Conservation (phyloP, 768 basidiomycete genomes). For the Postia placenta region DNA sequence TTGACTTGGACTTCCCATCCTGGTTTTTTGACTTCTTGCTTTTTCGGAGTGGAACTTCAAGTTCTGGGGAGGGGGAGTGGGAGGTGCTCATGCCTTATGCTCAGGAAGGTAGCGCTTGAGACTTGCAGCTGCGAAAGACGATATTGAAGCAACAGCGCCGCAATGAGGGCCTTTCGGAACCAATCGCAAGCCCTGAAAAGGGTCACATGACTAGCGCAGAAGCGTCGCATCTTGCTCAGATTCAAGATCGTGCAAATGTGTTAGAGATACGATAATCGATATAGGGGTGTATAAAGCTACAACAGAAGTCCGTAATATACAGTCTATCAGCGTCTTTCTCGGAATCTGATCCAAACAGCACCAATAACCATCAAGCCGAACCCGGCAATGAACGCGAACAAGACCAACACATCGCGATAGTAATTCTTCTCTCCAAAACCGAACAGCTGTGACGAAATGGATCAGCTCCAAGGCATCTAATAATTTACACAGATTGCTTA, state of each 20-base stretch:
- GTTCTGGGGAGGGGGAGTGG: slow-evolving; percentile 14
- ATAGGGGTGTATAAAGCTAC: background rate
- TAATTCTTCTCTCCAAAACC: slow-evolving; percentile 80
- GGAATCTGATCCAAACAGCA: slow-evolving; percentile 71
- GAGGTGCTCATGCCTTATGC: slow-evolving; percentile 6
- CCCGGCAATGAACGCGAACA: slow-evolving; percentile 82
- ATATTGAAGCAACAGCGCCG: too few species aligned
- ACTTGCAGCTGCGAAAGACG: too few species aligned
- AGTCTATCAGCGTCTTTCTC: slow-evolving; percentile 63
- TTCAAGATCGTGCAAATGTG: too few species aligned
- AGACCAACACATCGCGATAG: slow-evolving; percentile 77
- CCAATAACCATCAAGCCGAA: slow-evolving; percentile 69
- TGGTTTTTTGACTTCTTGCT: slow-evolving; percentile 24
- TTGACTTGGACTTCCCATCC: slow-evolving; percentile 10
- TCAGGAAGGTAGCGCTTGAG: too few species aligned
- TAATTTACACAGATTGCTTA: slow-evolving; percentile 29
- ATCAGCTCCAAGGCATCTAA: too few species aligned
- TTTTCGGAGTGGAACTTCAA: slow-evolving; percentile 13
- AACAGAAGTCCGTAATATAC: background rate
- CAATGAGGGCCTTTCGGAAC: too few species aligned
- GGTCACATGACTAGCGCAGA: too few species aligned
- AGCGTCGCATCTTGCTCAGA: too few species aligned
- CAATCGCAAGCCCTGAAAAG: too few species aligned
- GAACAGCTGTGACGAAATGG: slow-evolving; percentile 50
- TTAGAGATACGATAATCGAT: too few species aligned